Conservation (phyloP, 371 early-diverging fungal species). For the Amoeboaphelidium occidentale region DNA sequence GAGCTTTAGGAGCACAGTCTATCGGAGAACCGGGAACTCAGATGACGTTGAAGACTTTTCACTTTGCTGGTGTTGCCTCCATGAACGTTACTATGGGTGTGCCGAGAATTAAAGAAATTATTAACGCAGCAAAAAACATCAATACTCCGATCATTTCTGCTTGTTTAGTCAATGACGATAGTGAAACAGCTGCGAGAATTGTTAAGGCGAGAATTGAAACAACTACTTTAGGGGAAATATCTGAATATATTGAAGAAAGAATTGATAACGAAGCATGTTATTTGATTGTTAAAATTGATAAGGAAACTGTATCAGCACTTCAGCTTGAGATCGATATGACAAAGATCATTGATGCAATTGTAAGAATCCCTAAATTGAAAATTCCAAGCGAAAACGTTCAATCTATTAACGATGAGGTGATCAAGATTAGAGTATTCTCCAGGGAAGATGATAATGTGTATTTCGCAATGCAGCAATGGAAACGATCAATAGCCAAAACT, state of each 20-base stretch:
- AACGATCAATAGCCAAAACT: conserved; percentile 52
- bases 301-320: conserved; percentile 2
- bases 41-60: conserved; percentile 99
- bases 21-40: conserved; percentile 99
- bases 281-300: conserved; percentile 50
- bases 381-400: conserved; percentile 34
- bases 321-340: conserved; percentile 57
- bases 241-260: conserved; percentile 69
- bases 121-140: conserved; percentile 42
- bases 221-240: conserved; percentile 54
- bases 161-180: conserved; percentile 32
- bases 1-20: conserved; percentile 93
- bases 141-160: conserved; percentile 86
- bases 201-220: conserved; percentile 85
- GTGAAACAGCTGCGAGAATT: conserved; percentile 56
- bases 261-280: conserved; percentile 45
- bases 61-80: conserved; percentile 98
- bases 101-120: conserved; percentile 96
- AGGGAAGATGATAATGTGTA: conserved; percentile 34
- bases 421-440: conserved; percentile 41
- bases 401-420: too few relatives aligned
- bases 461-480: conserved; percentile 43
- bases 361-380: conserved; percentile 59
- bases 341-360: conserved; percentile 49
- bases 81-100: conserved; percentile 99